Conservation (phyloP, 2,329 filamentous ascomycete species). For the Madurella mycetomatis region DNA sequence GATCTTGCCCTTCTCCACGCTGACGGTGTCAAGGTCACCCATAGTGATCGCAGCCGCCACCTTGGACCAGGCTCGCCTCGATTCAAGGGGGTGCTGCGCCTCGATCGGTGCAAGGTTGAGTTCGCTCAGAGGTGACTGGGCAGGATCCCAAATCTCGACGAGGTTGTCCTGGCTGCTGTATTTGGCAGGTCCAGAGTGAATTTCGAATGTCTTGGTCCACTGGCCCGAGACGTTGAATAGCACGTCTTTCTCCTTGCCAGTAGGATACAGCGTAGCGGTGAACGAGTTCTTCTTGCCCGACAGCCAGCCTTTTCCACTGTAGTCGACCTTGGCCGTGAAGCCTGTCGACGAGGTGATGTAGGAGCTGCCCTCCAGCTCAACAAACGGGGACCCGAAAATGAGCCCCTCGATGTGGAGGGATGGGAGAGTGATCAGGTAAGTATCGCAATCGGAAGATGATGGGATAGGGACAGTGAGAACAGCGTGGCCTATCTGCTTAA, state of each 20-base stretch:
- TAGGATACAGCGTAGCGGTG: constrained; percentile 66
- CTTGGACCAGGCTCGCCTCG: constrained; percentile 79
- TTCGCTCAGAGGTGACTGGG: constrained; percentile 55
- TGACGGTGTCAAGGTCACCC: constrained; percentile 79
- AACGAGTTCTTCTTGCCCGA: constrained; percentile 95
- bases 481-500: constrained; percentile 92
- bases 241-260: constrained; percentile 66
- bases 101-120: constrained; percentile 69
- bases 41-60: constrained; percentile 75
- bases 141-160: constrained; percentile 59
- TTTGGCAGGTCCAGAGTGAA: constrained; percentile 61
- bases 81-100: constrained; percentile 81
- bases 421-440: constrained; percentile 87
- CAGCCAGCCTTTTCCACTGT: constrained; percentile 89
- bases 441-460: constrained; percentile 47
- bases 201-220: constrained; percentile 80
- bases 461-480: constrained; percentile 64
- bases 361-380: constrained; percentile 81
- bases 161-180: constrained; percentile 44
- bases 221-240: constrained; percentile 82
- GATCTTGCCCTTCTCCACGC: constrained; percentile 77
- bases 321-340: constrained; percentile 86
- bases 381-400: constrained; percentile 79
- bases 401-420: constrained; percentile 90
- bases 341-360: constrained; percentile 84